phyloP scores from a whole-genome alignment of 2,329 filamentous ascomycete species.

The Neofusicoccum parvum region DNA sequence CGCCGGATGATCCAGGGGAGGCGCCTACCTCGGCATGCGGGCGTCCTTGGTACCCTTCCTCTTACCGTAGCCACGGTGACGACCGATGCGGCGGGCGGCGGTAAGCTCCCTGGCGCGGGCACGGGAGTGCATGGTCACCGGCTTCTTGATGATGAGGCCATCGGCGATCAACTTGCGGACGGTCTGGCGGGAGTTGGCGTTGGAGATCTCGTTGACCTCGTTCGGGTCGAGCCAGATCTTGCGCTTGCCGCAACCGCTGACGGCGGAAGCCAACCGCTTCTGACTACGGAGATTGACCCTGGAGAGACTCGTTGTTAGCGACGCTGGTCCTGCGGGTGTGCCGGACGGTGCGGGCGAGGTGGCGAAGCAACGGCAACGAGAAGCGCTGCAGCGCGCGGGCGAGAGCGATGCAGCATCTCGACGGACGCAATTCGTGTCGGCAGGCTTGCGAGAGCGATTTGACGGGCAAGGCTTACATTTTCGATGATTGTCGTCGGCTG shows the following conservation, averaged over 20 bases:
- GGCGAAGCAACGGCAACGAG: slow-evolving; percentile 26
- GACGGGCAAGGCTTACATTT: slow-evolving; percentile 43
- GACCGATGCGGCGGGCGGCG: slow-evolving; percentile 89
- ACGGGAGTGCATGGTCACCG: slow-evolving; percentile 99
- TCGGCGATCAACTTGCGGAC: slow-evolving; percentile 99
- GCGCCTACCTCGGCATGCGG: slow-evolving; percentile 91
- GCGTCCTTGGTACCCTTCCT: slow-evolving; percentile 99
- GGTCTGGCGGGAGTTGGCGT: slow-evolving; percentile 99
- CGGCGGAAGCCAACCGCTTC: slow-evolving; percentile 99
- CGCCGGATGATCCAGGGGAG: neutral
- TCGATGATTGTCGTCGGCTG: slow-evolving; percentile 42
- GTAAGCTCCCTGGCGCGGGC: slow-evolving; percentile 93
- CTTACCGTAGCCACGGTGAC: slow-evolving; percentile 99
- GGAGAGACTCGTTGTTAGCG: slow-evolving; percentile 37
- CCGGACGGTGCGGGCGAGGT: slow-evolving; percentile 28
- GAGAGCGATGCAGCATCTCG: slow-evolving; percentile 3
- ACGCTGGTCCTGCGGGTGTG: slow-evolving; percentile 28
- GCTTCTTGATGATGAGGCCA: slow-evolving; percentile 99
- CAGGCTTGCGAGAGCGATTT: slow-evolving; percentile 25
- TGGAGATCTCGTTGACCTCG: slow-evolving; percentile 98
- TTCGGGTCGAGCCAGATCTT: slow-evolving; percentile 99
- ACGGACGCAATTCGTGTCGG: neutral
- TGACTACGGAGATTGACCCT: slow-evolving; percentile 99
- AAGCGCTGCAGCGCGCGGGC: slow-evolving; percentile 7
- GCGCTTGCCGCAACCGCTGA: slow-evolving; percentile 98